Evolutionary conservation across 331 rosid genomes (phyloP).

Genomic region (Rhamnella rubrinervis): DNA sequence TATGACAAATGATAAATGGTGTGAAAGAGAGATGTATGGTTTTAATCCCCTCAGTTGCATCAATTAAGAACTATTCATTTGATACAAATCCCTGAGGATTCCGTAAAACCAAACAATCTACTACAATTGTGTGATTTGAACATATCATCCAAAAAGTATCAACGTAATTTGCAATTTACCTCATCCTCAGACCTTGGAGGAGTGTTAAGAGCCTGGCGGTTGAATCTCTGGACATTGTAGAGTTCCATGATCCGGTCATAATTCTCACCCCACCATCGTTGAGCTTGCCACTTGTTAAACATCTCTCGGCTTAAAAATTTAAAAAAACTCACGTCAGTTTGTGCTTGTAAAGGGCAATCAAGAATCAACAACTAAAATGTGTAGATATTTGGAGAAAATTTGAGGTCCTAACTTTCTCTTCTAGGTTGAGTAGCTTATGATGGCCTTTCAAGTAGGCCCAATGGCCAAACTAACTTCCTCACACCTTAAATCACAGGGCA

Average conservation of each 20-base stretch:
- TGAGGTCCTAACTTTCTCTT: neutral
- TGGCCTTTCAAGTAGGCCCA: too few relatives aligned
- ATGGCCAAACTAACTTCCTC: too few relatives aligned
- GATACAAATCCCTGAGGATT: neutral
- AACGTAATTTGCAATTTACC: slow-evolving; percentile 38
- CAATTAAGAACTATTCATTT: neutral
- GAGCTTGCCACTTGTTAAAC: slow-evolving; percentile 89
- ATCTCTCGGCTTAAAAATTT: slow-evolving; percentile 78
- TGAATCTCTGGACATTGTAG: slow-evolving; percentile 80
- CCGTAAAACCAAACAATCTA: neutral
- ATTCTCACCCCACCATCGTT: slow-evolving; percentile 96
- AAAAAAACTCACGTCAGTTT: slow-evolving; percentile 36
- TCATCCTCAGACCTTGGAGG: slow-evolving; percentile 78
- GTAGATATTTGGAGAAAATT: slow-evolving; percentile 1
- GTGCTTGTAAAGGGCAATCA: slow-evolving; percentile 12
- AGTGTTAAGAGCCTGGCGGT: slow-evolving; percentile 66
- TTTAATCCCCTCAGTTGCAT: too few relatives aligned
- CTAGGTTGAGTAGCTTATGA: too few relatives aligned
- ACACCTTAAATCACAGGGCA: too few relatives aligned
- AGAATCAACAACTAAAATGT: slow-evolving; percentile 3
- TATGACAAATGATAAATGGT: too few relatives aligned
- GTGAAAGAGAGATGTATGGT: too few relatives aligned
- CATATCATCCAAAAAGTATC: neutral
- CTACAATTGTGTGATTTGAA: too few relatives aligned
- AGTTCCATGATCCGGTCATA: slow-evolving; percentile 90